A percentile compares a stretch with the other conserved stretches of the same genome.
Evolutionary conservation across 345 rosid genomes (phyloP).

Genomic region (Heritiera littoralis): DNA sequence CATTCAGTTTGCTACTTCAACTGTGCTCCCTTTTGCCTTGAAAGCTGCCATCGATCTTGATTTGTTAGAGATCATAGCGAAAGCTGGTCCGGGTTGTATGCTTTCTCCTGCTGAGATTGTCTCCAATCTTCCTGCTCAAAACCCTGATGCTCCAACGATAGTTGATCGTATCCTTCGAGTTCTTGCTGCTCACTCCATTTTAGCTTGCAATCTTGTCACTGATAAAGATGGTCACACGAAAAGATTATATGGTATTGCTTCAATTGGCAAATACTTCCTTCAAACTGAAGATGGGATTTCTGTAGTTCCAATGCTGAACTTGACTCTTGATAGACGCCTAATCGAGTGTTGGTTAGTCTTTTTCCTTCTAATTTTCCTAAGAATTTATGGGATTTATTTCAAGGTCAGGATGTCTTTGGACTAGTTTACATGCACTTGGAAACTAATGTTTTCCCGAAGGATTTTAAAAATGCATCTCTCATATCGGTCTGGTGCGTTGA

Average conservation of each 20-base stretch:
- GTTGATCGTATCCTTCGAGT: constrained; percentile 39
- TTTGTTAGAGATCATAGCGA: constrained; percentile 29
- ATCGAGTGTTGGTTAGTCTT: neutral
- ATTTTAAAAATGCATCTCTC: too few relatives aligned
- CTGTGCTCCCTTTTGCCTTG: constrained; percentile 30
- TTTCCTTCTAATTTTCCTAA: too few relatives aligned
- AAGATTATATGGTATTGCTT: constrained; percentile 35
- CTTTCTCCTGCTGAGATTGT: constrained; percentile 34
- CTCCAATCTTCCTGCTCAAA: constrained; percentile 24
- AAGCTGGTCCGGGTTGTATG: constrained; percentile 11
- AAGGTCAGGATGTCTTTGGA: too few relatives aligned
- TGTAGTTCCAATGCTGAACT: neutral
- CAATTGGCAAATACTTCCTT: constrained; percentile 27
- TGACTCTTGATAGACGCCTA: neutral
- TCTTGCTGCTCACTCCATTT: constrained; percentile 6
- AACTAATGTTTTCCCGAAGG: too few relatives aligned
- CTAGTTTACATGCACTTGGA: too few relatives aligned
- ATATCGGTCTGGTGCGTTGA: too few relatives aligned
- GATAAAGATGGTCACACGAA: constrained; percentile 16
- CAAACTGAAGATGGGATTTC: neutral
- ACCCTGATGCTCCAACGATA: constrained; percentile 22
- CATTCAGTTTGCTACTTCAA: neutral
- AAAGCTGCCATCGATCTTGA: constrained; percentile 14
- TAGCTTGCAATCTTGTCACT: neutral
- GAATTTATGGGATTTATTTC: too few relatives aligned